Conservation (phyloP, 1,284 basidiomycete genomes). For the Trichosporon sp. region DNA sequence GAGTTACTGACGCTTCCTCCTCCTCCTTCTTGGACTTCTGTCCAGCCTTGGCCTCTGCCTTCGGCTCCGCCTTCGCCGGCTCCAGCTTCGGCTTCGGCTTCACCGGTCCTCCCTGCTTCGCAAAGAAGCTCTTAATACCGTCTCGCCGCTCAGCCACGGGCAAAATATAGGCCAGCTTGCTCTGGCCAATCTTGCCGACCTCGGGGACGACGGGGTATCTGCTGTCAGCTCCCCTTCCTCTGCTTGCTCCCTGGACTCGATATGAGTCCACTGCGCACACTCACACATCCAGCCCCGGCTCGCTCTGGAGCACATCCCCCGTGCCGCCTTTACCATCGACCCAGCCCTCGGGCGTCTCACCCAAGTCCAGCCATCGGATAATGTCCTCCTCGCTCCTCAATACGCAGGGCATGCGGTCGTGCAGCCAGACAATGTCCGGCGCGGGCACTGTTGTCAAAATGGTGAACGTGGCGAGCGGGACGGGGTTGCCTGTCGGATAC, state of each 20-base stretch:
- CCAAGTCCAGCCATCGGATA: conserved; percentile 69
- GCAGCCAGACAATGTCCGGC: conserved; percentile 67
- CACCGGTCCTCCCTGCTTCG: conserved; percentile 53
- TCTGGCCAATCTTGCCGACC: conserved; percentile 81
- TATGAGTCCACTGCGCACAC: conserved; percentile 22
- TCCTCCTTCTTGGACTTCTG: not conserved
- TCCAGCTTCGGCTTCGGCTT: conserved; percentile 8
- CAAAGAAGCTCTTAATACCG: conserved; percentile 82
- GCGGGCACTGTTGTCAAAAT: conserved; percentile 78
- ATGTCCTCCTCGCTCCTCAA: conserved; percentile 61
- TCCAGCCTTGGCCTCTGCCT: too few relatives aligned
- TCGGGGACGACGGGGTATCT: conserved; percentile 85
- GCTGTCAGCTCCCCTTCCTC: conserved; percentile 11
- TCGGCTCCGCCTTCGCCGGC: not conserved
- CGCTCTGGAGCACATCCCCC: conserved; percentile 60
- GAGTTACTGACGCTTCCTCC: not conserved
- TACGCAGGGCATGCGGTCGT: conserved; percentile 89
- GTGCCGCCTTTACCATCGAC: conserved; percentile 50
- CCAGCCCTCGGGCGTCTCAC: conserved; percentile 59
- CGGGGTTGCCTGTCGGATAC: conserved; percentile 51
- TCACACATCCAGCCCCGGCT: conserved; percentile 68
- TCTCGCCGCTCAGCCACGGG: conserved; percentile 74
- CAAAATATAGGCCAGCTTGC: conserved; percentile 74
- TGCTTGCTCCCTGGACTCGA: not conserved
- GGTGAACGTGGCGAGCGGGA: conserved; percentile 73